Evolutionary conservation across 768 basidiomycete species (phyloP), one percentile per base, ranked within the genome.

Genomic region (Russula sp.): DNA sequence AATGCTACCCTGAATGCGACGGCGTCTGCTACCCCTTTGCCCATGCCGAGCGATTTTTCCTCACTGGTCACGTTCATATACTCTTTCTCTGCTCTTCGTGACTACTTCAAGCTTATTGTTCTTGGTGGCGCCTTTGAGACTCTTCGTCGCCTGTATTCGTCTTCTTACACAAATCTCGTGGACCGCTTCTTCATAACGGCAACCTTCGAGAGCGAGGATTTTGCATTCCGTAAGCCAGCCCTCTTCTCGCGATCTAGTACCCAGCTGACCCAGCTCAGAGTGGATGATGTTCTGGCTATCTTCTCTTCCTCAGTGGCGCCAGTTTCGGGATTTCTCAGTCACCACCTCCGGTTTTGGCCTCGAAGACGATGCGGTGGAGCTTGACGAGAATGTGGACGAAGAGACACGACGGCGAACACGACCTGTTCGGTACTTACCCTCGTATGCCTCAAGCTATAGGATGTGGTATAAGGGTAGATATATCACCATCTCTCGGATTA

Each of bases 251-350:
- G 1, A 5, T 59, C 63, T 35, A 58, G 57, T 53, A 58, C 55
- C 50, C 48, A 64, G 10, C 34, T 47, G 40, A 58, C 14, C 20
- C 22, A 10, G 58, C 44, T 44, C 61, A 88, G 86, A 79, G 44
- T 90, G 88, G 88, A 77, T 89, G 68, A 80, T 88, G 79, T 73
- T 79, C 45, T 90, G 88, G 87, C 72, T 89, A 0, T 82, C 85
- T 4, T 77, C 78, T 56, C 83, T 84, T 47, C 79, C 83, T 20
- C 75, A 79, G n/a, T 88, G 84, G 84, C 73, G 79, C 80, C 64
- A 72, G 42, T 79, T 82, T 7, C 80, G 84, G 8, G 77, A 80
- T 60, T 75, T 87, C 32, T 73, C 83, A 50, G 74, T 86, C 42
- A 79, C 76, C 67, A 85, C 84, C 47, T 20, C 66, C 20, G 69